phyloP scores from a whole-genome alignment of 169 alveolate genomes.

The Babesia microti region DNA sequence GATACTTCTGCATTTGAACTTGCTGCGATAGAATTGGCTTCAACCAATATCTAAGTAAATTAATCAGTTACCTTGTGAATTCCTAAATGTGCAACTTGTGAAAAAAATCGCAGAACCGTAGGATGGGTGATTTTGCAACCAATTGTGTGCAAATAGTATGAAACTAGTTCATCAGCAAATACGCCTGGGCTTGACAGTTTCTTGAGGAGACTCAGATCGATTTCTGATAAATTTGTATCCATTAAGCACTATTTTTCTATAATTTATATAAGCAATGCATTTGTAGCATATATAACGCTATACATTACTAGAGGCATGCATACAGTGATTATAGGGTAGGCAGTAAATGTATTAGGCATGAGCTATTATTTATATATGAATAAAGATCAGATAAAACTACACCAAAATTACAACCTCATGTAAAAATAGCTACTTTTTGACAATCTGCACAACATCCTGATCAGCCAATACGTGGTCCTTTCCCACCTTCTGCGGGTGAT shows the following conservation, averaged over 20 bases:
- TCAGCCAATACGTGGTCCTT: constrained; percentile 83
- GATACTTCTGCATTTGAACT: no score
- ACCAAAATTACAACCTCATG: constrained; percentile 2
- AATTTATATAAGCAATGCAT: no score
- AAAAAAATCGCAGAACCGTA: constrained; percentile 38
- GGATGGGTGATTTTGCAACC: constrained; percentile 41
- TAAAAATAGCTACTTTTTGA: constrained; percentile 48
- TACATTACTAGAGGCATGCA: no score
- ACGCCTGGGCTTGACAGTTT: constrained; percentile 48
- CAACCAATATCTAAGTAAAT: not conserved
- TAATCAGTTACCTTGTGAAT: constrained; percentile 30
- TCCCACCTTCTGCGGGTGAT: constrained; percentile 91
- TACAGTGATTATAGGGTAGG: not conserved
- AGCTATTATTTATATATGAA: constrained; percentile 2
- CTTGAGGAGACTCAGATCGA: constrained; percentile 34
- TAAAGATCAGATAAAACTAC: not conserved
- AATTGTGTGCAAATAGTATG: constrained; percentile 31
- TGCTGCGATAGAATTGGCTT: not conserved
- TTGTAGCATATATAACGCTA: no score
- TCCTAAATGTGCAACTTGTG: constrained; percentile 44
- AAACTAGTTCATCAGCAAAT: constrained; percentile 40
- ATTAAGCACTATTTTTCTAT: no score
- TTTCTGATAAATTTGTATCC: no score
- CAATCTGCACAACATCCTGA: constrained; percentile 77
- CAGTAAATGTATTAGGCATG: not conserved